Percentiles rank a stretch among this genome's conserved stretches.
These are phyloP conservation scores for Manihot esculenta DNA, from an alignment of 441 rosid genomes.

Conservation along the genomic window DNA sequence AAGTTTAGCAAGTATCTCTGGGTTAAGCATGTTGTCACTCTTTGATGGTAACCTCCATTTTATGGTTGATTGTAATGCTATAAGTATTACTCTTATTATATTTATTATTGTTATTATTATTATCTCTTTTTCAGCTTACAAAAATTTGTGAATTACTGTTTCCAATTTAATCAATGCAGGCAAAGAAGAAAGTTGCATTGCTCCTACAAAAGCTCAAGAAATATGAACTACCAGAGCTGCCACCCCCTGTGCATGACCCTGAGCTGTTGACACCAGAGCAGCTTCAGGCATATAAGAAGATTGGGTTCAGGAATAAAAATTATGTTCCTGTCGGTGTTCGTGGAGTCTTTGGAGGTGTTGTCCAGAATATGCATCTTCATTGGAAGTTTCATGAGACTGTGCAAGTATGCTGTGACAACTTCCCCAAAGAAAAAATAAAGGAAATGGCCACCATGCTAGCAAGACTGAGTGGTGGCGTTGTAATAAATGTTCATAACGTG, in stretches of 20 bases:
- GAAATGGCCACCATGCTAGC: constrained; percentile 91
- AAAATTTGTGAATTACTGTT: neutral
- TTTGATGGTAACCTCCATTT: neutral
- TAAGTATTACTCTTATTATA: neutral
- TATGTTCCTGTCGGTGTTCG: constrained; percentile 98
- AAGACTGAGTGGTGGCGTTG: constrained; percentile 89
- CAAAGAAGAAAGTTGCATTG: constrained; percentile 92
- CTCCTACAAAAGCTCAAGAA: constrained; percentile 43
- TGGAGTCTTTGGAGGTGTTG: constrained; percentile 98
- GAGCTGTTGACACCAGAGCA: constrained; percentile 89
- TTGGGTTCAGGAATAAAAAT: constrained; percentile 87
- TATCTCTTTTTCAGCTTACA: too few species aligned
- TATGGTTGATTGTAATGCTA: neutral
- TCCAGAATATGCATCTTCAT: constrained; percentile 97
- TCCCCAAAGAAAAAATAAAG: constrained; percentile 84
- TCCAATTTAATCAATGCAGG: constrained; percentile 43
- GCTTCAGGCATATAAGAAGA: constrained; percentile 81
- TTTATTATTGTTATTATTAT: too few species aligned
- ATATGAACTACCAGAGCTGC: constrained; percentile 91
- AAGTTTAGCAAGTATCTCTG: neutral
- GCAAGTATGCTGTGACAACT: constrained; percentile 90
- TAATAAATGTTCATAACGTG: constrained; percentile 77
- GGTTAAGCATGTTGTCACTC: neutral
- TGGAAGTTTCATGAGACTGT: constrained; percentile 99
- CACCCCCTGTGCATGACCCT: constrained; percentile 85